Percentiles rank a stretch among this genome's conserved stretches.
phyloP scores from a whole-genome alignment of 192 early-diverging fungal genomes.

The Podila verticillata region DNA sequence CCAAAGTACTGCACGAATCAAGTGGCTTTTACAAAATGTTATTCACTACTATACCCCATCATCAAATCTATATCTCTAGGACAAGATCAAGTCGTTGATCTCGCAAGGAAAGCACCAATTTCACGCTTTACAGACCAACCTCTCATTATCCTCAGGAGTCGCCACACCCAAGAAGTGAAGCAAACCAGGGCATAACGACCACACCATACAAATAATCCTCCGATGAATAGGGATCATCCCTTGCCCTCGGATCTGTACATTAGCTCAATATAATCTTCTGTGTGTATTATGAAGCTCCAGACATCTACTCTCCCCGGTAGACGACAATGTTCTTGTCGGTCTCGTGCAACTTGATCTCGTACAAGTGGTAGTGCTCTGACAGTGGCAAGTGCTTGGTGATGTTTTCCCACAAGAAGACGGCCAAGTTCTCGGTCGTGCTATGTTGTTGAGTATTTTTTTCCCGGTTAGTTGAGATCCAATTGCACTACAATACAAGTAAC shows the following conservation, averaged over 20 bases:
- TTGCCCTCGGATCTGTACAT: neutral
- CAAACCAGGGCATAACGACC: neutral
- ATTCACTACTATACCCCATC: neutral
- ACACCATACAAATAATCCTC: neutral
- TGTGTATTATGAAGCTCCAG: neutral
- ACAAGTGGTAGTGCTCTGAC: constrained; percentile 42
- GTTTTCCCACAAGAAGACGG: constrained; percentile 84
- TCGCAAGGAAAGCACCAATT: constrained; percentile 50
- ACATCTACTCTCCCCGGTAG: constrained; percentile 70
- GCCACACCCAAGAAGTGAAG: constrained; percentile 22
- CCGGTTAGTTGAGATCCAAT: too few species aligned
- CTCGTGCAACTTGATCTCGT: constrained; percentile 73
- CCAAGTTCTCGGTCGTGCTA: constrained; percentile 93
- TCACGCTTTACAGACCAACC: constrained; percentile 37
- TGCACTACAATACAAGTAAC: too few species aligned
- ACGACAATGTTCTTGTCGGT: constrained; percentile 76
- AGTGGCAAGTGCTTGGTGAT: constrained; percentile 49
- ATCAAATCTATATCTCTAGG: constrained; percentile 4
- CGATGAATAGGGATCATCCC: neutral
- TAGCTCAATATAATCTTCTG: too few species aligned
- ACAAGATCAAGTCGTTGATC: constrained; percentile 49
- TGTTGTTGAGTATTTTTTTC: neutral
- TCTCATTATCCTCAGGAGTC: constrained; percentile 28
- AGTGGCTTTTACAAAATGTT: neutral
- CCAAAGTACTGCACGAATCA: neutral